phyloP scores from a whole-genome alignment of 176 grass and related monocot species.

The Dactylis glomerata region DNA sequence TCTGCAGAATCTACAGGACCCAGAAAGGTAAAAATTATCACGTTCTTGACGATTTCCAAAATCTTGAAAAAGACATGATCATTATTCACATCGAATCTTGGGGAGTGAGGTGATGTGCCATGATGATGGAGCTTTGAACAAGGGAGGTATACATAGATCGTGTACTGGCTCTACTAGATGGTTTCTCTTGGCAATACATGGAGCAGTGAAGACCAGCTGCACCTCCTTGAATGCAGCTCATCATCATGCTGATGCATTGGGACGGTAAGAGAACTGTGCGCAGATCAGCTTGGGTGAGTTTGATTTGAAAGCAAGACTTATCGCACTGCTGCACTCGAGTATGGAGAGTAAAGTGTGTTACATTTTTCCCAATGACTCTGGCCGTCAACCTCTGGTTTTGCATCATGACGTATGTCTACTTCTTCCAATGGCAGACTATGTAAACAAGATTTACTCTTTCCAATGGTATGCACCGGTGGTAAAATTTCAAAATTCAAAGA shows the following conservation, averaged over 20 bases:
- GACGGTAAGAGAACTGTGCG: not conserved
- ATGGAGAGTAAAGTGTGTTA: not conserved
- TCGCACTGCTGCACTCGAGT: not conserved
- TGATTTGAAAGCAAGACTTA: constrained; percentile 31
- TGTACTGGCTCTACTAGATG: not conserved
- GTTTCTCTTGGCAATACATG: constrained; percentile 11
- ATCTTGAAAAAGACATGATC: not conserved
- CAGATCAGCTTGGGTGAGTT: constrained; percentile 6
- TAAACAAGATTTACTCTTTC: too few relatives aligned
- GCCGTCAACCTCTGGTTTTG: not conserved
- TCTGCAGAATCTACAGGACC: not conserved
- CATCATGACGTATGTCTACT: not conserved
- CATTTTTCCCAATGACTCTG: not conserved
- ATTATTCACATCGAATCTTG: not conserved
- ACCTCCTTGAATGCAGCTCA: constrained; percentile 24
- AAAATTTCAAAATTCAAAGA: not conserved
- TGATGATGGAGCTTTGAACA: constrained; percentile 16
- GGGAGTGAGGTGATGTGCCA: constrained; percentile 12
- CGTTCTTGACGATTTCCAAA: not conserved
- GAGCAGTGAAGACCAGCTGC: not conserved
- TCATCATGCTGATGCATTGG: constrained; percentile 2
- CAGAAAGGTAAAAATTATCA: not conserved
- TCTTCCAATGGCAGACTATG: not conserved
- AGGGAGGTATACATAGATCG: not conserved
- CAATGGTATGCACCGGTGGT: not conserved